These are phyloP conservation scores for Porcisia deanei DNA, from an alignment of 208 protist genomes.

Conservation along the genomic window DNA sequence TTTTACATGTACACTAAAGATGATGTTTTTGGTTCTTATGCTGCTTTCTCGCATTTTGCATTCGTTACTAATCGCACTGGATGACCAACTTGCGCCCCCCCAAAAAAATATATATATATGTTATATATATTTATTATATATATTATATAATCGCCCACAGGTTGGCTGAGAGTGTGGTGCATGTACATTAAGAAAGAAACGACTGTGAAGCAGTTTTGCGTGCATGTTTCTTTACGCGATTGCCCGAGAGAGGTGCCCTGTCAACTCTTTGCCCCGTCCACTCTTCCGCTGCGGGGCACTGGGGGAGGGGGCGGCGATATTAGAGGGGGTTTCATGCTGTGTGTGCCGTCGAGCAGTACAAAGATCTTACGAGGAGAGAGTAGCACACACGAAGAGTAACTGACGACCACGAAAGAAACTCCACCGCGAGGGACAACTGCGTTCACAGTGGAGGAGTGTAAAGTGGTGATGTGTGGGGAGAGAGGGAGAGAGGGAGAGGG, in stretches of 20 bases:
- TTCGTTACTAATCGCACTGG: neutral
- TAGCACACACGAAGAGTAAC: neutral
- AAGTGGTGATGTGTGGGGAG: no score
- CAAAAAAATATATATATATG: no score
- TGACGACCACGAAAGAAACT: neutral
- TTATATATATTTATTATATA: no score
- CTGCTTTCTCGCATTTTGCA: neutral
- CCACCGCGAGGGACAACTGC: no score
- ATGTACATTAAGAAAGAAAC: neutral
- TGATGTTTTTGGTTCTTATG: neutral
- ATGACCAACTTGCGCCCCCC: neutral
- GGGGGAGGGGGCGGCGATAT: neutral
- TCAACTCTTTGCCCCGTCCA: neutral
- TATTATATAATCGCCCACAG: neutral
- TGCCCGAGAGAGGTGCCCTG: neutral
- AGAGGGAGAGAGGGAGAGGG: neutral
- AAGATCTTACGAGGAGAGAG: neutral
- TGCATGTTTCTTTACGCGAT: neutral
- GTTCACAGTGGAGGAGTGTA: no score
- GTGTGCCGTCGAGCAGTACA: neutral
- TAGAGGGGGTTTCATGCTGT: neutral
- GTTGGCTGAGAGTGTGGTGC: no score
- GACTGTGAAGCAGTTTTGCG: neutral
- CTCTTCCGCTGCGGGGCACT: neutral
- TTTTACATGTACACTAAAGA: neutral